These are phyloP conservation scores for Allium fistulosum DNA, from an alignment of 106 monocot genomes.

Conservation along the genomic window DNA sequence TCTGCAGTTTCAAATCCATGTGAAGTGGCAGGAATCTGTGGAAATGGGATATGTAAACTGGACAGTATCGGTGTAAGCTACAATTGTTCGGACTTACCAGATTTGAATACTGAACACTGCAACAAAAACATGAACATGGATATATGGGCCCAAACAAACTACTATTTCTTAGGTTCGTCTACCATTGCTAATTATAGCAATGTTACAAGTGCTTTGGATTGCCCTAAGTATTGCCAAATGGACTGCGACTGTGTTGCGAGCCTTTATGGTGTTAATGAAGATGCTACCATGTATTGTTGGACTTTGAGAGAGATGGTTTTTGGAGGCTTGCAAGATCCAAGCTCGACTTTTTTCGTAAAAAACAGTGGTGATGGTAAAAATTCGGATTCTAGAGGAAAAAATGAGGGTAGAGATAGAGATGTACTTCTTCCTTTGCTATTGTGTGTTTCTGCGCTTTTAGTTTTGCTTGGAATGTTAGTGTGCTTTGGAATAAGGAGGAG, in stretches of 20 bases:
- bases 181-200: slow-evolving; percentile 28
- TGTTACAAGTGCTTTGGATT: slow-evolving; percentile 4
- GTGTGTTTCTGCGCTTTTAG: slow-evolving; percentile 15
- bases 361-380: slow-evolving; percentile 5
- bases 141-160: slow-evolving; percentile 16
- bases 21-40: slow-evolving; percentile 33
- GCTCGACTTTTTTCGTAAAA: slow-evolving; percentile 27
- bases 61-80: slow-evolving; percentile 11
- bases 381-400: neutral
- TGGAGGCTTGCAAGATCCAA: slow-evolving; percentile 37
- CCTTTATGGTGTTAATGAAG: slow-evolving; percentile 21
- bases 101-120: neutral
- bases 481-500: slow-evolving; percentile 6
- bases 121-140: slow-evolving; percentile 12
- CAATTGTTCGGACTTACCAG: slow-evolving; percentile 9
- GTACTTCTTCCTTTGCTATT: slow-evolving; percentile 28
- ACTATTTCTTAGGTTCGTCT: slow-evolving; percentile 28
- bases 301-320: slow-evolving; percentile 28
- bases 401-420: neutral
- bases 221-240: slow-evolving; percentile 8
- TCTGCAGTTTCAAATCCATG: slow-evolving; percentile 30
- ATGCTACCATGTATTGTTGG: slow-evolving; percentile 19
- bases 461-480: slow-evolving; percentile 16
- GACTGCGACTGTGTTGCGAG: slow-evolving; percentile 32
- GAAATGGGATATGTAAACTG: slow-evolving; percentile 23